phyloP scores from a whole-genome alignment of 2,329 filamentous ascomycete species.

The Cordyceps farinosa region DNA sequence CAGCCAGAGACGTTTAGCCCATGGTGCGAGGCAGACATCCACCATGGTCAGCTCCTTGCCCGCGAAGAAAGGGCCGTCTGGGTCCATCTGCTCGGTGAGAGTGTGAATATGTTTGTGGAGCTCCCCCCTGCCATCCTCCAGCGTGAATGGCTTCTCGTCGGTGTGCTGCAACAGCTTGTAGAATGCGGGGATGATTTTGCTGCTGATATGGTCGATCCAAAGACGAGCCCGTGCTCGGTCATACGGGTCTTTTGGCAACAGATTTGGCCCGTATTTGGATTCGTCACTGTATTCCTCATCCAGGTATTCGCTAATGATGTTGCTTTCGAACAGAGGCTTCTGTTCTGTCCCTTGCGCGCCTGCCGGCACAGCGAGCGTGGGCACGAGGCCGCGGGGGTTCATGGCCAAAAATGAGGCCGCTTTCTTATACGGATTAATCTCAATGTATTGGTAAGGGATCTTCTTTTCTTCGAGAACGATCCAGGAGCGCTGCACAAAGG shows the following conservation, averaged over 20 bases:
- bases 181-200: slow-evolving; percentile 64
- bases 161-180: slow-evolving; percentile 61
- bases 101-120: slow-evolving; percentile 57
- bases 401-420: slow-evolving; percentile 62
- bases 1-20: slow-evolving; percentile 67
- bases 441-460: slow-evolving; percentile 70
- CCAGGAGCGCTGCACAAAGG: slow-evolving; percentile 68
- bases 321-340: slow-evolving; percentile 69
- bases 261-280: slow-evolving; percentile 36
- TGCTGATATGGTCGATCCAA: slow-evolving; percentile 71
- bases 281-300: slow-evolving; percentile 63
- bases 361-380: slow-evolving; percentile 56
- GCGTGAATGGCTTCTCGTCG: slow-evolving; percentile 42
- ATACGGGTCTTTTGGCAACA: slow-evolving; percentile 62
- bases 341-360: slow-evolving; percentile 29
- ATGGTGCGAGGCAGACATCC: slow-evolving; percentile 69
- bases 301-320: slow-evolving; percentile 70
- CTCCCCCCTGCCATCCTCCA: slow-evolving; percentile 53
- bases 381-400: slow-evolving; percentile 73
- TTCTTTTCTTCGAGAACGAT: slow-evolving; percentile 69
- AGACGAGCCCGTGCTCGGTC: slow-evolving; percentile 62
- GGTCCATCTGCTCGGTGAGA: slow-evolving; percentile 60
- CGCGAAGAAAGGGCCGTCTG: slow-evolving; percentile 59
- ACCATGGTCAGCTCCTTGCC: slow-evolving; percentile 62
- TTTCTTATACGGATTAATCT: slow-evolving; percentile 77